Conservation (phyloP, 768 basidiomycete species). For the Tephrocybe sp. region DNA sequence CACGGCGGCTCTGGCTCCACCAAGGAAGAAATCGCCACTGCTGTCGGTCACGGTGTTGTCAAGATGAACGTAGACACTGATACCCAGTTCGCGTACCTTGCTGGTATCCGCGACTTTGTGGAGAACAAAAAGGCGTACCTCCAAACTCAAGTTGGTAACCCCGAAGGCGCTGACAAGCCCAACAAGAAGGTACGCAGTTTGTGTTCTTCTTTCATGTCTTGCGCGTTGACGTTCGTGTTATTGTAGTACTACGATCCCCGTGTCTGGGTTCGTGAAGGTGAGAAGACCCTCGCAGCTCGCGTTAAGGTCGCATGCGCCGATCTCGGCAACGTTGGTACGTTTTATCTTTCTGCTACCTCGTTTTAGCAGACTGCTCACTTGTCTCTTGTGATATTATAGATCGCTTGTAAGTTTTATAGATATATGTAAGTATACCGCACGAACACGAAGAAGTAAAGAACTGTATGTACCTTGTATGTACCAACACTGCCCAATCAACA, state of each 20-base stretch:
- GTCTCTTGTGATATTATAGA: not conserved
- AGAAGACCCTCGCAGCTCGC: constrained; percentile 84
- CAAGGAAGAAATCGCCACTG: constrained; percentile 92
- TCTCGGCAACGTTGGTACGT: constrained; percentile 59
- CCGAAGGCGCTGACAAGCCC: constrained; percentile 93
- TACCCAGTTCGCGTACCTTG: constrained; percentile 88
- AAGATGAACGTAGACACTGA: constrained; percentile 99
- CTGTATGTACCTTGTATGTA: too few species aligned
- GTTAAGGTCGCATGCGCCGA: constrained; percentile 92
- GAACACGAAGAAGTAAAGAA: too few species aligned
- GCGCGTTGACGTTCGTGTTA: not conserved
- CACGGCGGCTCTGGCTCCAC: constrained; percentile 98
- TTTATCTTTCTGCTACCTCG: not conserved
- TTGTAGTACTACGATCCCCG: constrained; percentile 87
- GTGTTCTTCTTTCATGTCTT: not conserved
- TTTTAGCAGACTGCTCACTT: not conserved
- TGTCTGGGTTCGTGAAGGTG: constrained; percentile 98
- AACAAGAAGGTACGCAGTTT: constrained; percentile 89
- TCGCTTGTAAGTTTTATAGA: too few species aligned
- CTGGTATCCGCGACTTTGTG: constrained; percentile 88
- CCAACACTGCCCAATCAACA: too few species aligned
- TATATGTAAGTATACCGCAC: too few species aligned
- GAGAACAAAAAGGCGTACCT: constrained; percentile 85
- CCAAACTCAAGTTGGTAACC: constrained; percentile 90
- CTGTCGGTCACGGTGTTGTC: constrained; percentile 89